These are phyloP conservation scores for Morella rubra DNA, from an alignment of 306 rosid genomes.

Conservation along the genomic window DNA sequence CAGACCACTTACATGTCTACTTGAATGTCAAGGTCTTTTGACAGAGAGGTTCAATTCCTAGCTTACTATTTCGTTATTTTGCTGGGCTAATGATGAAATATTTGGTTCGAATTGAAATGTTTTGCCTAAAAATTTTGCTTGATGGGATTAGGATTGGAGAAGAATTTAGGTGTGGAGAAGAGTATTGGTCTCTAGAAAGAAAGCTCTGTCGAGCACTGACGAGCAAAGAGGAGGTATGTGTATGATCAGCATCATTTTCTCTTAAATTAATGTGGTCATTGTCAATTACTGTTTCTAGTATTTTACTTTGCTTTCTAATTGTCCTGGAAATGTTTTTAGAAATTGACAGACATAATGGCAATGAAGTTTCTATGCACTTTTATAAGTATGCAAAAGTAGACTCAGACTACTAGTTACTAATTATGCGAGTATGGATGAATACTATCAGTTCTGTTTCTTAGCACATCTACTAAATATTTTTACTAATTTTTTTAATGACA, in stretches of 20 bases:
- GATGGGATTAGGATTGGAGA: slow-evolving; percentile 58
- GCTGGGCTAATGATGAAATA: neutral
- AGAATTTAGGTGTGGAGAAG: slow-evolving; percentile 72
- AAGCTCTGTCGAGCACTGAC: slow-evolving; percentile 68
- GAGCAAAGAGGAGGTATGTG: slow-evolving; percentile 52
- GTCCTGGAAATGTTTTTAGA: neutral
- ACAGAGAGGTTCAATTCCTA: slow-evolving; percentile 52
- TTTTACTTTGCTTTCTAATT: neutral
- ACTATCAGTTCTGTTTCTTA: neutral
- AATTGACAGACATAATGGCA: neutral
- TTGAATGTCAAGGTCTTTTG: slow-evolving; percentile 56
- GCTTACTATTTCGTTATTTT: slow-evolving; percentile 19
- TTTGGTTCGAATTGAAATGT: slow-evolving; percentile 14
- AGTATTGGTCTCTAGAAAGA: slow-evolving; percentile 91
- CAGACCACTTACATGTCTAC: slow-evolving; percentile 51
- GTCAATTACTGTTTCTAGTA: neutral
- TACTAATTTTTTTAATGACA: neutral
- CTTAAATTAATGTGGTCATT: neutral
- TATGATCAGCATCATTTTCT: neutral
- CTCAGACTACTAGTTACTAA: neutral
- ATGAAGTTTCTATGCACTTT: neutral
- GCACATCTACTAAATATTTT: neutral
- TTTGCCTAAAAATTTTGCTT: slow-evolving; percentile 22
- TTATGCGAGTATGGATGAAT: neutral
- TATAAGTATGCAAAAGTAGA: neutral